Evolutionary conservation across 371 early-diverging fungal genomes (phyloP), one percentile per base, ranked within the genome.

Genomic region (Mortierella sp.): DNA sequence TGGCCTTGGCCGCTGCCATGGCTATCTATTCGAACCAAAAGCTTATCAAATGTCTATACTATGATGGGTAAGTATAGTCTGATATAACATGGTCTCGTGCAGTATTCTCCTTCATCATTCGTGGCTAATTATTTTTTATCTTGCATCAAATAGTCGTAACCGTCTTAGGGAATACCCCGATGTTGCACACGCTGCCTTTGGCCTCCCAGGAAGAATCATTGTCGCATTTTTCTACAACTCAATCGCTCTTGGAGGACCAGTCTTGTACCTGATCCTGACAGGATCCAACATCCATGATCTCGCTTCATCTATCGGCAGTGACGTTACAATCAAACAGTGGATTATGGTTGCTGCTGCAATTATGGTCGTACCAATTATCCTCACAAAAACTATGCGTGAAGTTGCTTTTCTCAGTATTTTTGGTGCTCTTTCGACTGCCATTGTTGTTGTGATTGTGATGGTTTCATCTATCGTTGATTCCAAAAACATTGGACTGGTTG

Each of bases 181-280:
- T 28, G 88, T 93, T 6, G 91, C 91, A 17, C 84, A 83, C 8
- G 91, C 89, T 47, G 94, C 94, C 0, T 93, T 90, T 59, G 93
- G 94, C 1, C 67, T 83, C 66, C 35, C 70, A 12, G 92, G 92
- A 45, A 88, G 91, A 54, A 78, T 86, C 23, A 40, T 90, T 22
- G 88, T 90, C 9, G 88, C 89, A 23, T 78, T 90, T 53, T 88
- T 94, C 72, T 90, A 93, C 58, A 89, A 91, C 71, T 79, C 90
- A 15, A 91, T 91, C 66, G 79, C 92, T 10, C 79, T 93, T 40
- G 94, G 95, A 66, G 91, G 91, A 40, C 89, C 92, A 3, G 89
- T 93, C 60, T 86, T 95, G 23, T 96, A 93, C 68, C 84, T 96
- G 22, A 91, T 95, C 37, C 75, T 96, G 61, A 92, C 94, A 15